Base-by-base conservation (phyloP, 2,329 filamentous ascomycete species). In the Venturia pyrina region DNA sequence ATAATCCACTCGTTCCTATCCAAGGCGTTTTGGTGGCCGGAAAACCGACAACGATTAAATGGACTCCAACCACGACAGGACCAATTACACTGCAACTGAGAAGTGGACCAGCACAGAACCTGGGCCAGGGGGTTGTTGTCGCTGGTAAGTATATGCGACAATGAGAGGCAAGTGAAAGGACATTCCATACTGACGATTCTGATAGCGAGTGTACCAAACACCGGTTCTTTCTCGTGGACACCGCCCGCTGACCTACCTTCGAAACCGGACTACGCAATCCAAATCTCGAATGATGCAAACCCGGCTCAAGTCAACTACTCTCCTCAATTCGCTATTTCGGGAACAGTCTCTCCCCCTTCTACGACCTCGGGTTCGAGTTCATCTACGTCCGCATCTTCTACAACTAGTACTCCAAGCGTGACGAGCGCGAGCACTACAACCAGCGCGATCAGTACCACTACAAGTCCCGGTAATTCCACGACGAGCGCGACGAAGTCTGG, bases 71-170 rank as follows among this genome's bases (percentile, higher is more conserved):
- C 60, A 83, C 81, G 66, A 64, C 69, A 28, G 80, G 80, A 66
- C 81, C 82, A 19, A 78, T 85, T 70, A 79, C 78, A 53, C 74
- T 85, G 66, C 76, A 82, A 68, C 77, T 80, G 68, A 77, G 78
- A 64, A 71, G 73, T 37, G 75, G 76, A 8, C 73, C 75, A 66
- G 74, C 76, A 69, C 73, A 68, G 68, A 76, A 79, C 66, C 70
- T 82, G 17, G 69, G 72, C 65, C 68, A 72, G 8, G 81, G 81
- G 28, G 73, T 72, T 41, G 67, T 72, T 56, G 75, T 83, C 71
- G 79, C 75, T 56, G 69, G 80, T 82, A 73, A 72, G 79, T 76
- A 13, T 37, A n/a, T 48, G 50, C 28, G 7, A n/a, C 34, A 53
- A 24, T 5, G 6, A 44, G 24, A 10, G 28, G 34, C 8, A 46